These are phyloP conservation scores for Phytophthora citrophthora DNA, from an alignment of 352 stramenopile species.

Conservation along the genomic window DNA sequence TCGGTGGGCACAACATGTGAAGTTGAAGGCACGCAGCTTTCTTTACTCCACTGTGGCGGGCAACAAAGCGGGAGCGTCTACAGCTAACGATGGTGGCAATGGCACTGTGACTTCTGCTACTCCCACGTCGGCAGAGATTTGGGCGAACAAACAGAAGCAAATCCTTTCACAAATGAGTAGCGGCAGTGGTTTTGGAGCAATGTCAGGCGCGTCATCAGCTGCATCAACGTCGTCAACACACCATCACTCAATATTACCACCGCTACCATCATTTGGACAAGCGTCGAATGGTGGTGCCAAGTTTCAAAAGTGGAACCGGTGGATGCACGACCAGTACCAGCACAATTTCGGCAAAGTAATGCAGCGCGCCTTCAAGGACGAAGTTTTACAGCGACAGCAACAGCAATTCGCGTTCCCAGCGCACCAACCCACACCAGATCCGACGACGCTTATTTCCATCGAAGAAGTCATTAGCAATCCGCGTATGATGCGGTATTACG, in stretches of 20 bases:
- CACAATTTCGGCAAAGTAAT: conserved; percentile 76
- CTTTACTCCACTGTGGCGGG: conserved; percentile 63
- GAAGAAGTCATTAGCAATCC: conserved; percentile 83
- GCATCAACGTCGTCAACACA: conserved; percentile 26
- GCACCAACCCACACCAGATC: conserved; percentile 42
- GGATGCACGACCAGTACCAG: conserved; percentile 78
- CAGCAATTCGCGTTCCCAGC: conserved; percentile 40
- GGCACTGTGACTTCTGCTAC: conserved; percentile 36
- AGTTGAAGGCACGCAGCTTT: conserved; percentile 84
- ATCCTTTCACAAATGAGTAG: conserved; percentile 63
- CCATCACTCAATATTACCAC: conserved; percentile 34
- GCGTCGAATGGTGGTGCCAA: conserved; percentile 60
- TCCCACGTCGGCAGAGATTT: conserved; percentile 63
- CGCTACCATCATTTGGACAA: conserved; percentile 38
- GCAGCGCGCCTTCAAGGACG: conserved; percentile 69
- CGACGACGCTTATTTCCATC: conserved; percentile 67
- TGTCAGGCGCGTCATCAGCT: conserved; percentile 21
- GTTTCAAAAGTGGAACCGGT: conserved; percentile 87
- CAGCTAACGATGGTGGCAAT: conserved; percentile 9
- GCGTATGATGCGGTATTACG: conserved; percentile 84
- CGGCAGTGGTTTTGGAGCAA: conserved; percentile 21
- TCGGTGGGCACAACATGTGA: conserved; percentile 86
- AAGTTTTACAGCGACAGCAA: conserved; percentile 45
- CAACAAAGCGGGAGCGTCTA: conserved; percentile 35
- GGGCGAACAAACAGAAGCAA: conserved; percentile 78